A percentile compares a stretch with the other conserved stretches of the same genome.
Conservation (phyloP, 352 stramenopile genomes). For the Globisporangium middletonii region DNA sequence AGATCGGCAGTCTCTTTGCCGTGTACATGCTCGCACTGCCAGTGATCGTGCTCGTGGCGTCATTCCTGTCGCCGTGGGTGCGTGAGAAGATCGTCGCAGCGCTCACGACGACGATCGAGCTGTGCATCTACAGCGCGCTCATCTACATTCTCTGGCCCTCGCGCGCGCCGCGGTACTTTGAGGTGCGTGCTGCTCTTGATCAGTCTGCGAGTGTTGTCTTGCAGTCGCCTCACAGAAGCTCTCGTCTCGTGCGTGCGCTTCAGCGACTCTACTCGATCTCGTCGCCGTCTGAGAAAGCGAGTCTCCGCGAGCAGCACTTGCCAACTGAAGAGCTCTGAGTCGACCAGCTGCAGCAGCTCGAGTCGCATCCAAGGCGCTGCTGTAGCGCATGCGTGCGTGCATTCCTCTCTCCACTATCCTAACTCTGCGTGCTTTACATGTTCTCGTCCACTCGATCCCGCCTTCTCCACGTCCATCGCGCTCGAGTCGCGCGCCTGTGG, state of each 20-base stretch:
- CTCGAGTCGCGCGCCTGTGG: not conserved
- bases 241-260: conserved; percentile 1
- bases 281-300: conserved; percentile 61
- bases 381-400: not conserved
- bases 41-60: conserved; percentile 62
- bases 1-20: conserved; percentile 63
- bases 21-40: conserved; percentile 69
- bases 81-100: conserved; percentile 66
- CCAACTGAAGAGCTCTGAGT: conserved; percentile 53
- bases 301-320: conserved; percentile 50
- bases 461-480: not conserved
- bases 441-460: not conserved
- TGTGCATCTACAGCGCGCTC: conserved; percentile 50
- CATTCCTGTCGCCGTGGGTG: conserved; percentile 73
- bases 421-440: not conserved
- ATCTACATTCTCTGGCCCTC: conserved; percentile 70
- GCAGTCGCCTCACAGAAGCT: not conserved
- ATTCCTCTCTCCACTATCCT: not conserved
- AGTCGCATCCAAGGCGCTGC: no score
- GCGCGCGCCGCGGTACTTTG: conserved; percentile 66
- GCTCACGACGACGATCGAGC: conserved; percentile 45
- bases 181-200: conserved; percentile 28
- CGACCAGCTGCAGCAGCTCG: no score
- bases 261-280: conserved; percentile 70
- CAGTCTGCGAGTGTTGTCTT: not conserved